Conservation (phyloP, 2,329 filamentous ascomycete species). For the Neoscytalidium dimidiatum region DNA sequence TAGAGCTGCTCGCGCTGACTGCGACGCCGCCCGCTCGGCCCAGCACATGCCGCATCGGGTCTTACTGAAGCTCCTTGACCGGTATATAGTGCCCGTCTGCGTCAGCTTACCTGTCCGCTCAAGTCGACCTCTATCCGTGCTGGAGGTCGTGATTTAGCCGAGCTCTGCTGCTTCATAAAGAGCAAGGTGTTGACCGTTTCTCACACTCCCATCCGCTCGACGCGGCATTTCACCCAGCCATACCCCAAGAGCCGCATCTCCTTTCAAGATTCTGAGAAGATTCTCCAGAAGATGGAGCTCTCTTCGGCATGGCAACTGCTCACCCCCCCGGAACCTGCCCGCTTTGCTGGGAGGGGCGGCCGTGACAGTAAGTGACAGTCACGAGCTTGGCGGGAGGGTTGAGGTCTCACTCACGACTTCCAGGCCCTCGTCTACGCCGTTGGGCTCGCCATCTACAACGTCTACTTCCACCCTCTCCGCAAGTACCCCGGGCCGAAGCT, state of each 20-base stretch:
- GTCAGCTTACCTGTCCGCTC: background rate
- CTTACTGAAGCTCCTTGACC: background rate
- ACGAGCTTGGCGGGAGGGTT: too few species aligned
- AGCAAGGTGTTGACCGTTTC: too few species aligned
- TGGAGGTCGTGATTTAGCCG: too few species aligned
- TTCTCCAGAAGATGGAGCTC: background rate
- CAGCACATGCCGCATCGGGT: background rate
- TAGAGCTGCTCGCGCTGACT: background rate
- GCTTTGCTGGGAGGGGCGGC: slow-evolving; percentile 7
- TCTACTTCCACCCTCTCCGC: slow-evolving; percentile 46
- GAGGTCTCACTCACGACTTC: background rate
- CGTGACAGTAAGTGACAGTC: background rate
- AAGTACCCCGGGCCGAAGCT: slow-evolving; percentile 46
- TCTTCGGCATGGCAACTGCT: background rate
- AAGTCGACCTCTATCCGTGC: too few species aligned
- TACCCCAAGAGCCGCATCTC: background rate
- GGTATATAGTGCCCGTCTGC: background rate
- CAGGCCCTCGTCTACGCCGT: slow-evolving; percentile 22
- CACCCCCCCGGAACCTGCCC: background rate
- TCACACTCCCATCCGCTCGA: too few species aligned
- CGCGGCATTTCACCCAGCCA: background rate
- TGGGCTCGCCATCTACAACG: slow-evolving; percentile 34
- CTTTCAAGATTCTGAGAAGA: background rate
- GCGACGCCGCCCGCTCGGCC: background rate
- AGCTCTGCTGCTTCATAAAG: too few species aligned